A percentile compares a stretch with the other conserved stretches of the same genome.
phyloP scores from a whole-genome alignment of 768 basidiomycete genomes.

The Boletus reticulatus region DNA sequence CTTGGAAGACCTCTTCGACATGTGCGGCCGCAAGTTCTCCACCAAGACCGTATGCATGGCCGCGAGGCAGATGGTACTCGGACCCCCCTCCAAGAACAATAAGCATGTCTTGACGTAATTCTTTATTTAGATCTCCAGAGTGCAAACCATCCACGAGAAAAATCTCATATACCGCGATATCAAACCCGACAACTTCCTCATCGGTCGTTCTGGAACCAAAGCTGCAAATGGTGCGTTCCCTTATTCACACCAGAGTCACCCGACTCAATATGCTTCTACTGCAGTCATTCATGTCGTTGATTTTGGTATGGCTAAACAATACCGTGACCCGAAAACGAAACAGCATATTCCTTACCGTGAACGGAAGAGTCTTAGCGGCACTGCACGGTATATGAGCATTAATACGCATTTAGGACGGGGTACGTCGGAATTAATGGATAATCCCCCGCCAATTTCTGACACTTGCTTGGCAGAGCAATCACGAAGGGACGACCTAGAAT shows the following conservation, averaged over 20 bases:
- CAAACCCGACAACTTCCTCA: constrained; percentile 99
- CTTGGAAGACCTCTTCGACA: constrained; percentile 97
- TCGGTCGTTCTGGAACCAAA: constrained; percentile 92
- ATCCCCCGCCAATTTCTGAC: constrained; percentile 6
- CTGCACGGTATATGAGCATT: constrained; percentile 99
- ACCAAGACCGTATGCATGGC: constrained; percentile 99
- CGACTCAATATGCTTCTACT: not conserved
- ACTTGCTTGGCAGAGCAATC: constrained; percentile 63
- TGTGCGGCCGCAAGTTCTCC: constrained; percentile 97
- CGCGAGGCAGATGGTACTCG: constrained; percentile 83
- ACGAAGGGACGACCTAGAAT: constrained; percentile 94
- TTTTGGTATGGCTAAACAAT: constrained; percentile 99
- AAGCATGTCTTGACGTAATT: constrained; percentile 2
- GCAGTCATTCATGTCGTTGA: constrained; percentile 91
- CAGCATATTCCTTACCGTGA: constrained; percentile 99
- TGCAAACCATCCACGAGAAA: constrained; percentile 99
- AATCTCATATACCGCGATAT: constrained; percentile 99
- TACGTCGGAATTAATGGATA: constrained; percentile 33
- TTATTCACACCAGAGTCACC: not conserved
- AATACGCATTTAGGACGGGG: constrained; percentile 98
- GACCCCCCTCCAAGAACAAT: not conserved
- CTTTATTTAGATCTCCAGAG: constrained; percentile 78
- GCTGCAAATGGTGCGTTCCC: constrained; percentile 63
- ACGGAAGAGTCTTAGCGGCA: constrained; percentile 94
- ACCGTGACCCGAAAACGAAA: constrained; percentile 98